phyloP scores from a whole-genome alignment of 1,284 basidiomycete species.

The Hortiboletus rubellus region DNA sequence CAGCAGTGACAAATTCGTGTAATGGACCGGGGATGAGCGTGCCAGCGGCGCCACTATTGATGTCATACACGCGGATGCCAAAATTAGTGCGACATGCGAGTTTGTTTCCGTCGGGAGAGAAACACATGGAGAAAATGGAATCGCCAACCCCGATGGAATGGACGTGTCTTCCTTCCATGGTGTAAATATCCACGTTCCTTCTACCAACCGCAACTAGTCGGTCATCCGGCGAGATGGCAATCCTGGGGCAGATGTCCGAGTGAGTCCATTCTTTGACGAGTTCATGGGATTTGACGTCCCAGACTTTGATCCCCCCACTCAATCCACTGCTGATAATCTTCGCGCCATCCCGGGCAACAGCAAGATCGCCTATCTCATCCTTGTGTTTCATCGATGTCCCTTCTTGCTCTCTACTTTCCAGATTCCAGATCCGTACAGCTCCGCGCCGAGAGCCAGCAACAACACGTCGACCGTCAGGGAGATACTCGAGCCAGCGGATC shows the following conservation, averaged over 20 bases:
- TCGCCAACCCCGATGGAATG: neutral
- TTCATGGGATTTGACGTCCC: neutral
- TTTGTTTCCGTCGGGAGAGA: constrained; percentile 2
- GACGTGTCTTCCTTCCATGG: neutral
- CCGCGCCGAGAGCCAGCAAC: neutral
- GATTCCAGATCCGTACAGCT: neutral
- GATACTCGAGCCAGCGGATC: neutral
- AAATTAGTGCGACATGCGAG: neutral
- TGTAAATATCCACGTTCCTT: neutral
- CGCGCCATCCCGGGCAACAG: neutral
- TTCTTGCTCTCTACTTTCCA: neutral
- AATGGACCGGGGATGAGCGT: neutral
- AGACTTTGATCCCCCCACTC: neutral
- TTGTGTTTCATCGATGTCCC: neutral
- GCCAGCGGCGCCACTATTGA: neutral
- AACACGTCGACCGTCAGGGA: neutral
- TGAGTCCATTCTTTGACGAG: neutral
- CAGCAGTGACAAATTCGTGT: neutral
- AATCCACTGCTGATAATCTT: neutral
- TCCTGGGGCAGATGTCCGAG: neutral
- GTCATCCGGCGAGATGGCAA: neutral
- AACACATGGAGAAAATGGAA: neutral
- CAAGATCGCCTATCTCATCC: neutral
- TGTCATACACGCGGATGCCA: neutral
- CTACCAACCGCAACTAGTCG: neutral